Percentiles rank a stretch among this genome's conserved stretches.
Conservation (phyloP, 208 protist species). For the Tetramitus jugosus region DNA sequence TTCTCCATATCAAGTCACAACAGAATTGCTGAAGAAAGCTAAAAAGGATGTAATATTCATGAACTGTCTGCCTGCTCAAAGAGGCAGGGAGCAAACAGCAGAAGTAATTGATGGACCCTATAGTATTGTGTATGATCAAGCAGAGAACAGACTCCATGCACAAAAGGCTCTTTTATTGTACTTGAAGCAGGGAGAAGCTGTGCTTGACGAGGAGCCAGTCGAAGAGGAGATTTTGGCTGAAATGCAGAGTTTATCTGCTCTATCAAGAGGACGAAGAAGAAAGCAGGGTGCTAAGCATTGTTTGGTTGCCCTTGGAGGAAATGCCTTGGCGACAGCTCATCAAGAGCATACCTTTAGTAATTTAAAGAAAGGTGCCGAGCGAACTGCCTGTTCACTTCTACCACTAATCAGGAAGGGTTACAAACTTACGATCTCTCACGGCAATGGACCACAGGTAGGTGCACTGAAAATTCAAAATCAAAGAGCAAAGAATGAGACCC, state of each 20-base stretch:
- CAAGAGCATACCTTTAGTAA: no score
- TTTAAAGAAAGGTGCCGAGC: no score
- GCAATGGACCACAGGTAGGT: conserved; percentile 17
- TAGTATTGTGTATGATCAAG: conserved; percentile 63
- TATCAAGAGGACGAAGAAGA: not conserved
- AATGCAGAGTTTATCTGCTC: not conserved
- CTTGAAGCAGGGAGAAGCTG: no score
- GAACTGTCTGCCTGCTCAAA: conserved; percentile 68
- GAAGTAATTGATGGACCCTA: conserved; percentile 69
- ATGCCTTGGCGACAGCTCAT: not conserved
- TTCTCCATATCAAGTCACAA: conserved; percentile 46
- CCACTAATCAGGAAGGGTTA: no score
- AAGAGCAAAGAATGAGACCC: not conserved
- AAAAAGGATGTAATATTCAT: conserved; percentile 66
- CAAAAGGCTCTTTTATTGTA: conserved; percentile 54
- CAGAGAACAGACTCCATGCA: conserved; percentile 57
- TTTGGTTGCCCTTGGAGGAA: not conserved
- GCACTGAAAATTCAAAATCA: not conserved
- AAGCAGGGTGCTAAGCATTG: not conserved
- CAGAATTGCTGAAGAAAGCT: conserved; percentile 45
- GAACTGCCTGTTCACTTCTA: no score
- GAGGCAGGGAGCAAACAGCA: conserved; percentile 61
- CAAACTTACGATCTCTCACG: not conserved
- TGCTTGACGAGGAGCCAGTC: no score
- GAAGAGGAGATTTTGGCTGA: no score